These are phyloP conservation scores for Aspergillus sergii DNA, from an alignment of 2,329 filamentous ascomycete genomes.

Conservation along the genomic window DNA sequence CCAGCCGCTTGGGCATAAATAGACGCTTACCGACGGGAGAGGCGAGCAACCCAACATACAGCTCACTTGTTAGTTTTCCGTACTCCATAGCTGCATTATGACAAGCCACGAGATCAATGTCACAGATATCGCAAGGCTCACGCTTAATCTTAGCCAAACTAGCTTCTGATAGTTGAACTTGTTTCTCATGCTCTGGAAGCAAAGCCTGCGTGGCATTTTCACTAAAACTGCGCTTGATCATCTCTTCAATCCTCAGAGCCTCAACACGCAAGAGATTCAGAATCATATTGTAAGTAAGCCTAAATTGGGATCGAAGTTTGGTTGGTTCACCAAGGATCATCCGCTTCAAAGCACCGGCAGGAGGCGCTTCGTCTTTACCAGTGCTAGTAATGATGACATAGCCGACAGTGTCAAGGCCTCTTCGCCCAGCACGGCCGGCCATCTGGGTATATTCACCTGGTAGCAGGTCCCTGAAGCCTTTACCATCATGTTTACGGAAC, in stretches of 20 bases:
- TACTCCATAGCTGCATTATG: slow-evolving; percentile 82
- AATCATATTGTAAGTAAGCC: slow-evolving; percentile 99
- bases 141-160: slow-evolving; percentile 89
- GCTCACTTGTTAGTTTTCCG: slow-evolving; percentile 74
- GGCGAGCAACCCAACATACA: slow-evolving; percentile 75
- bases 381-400: slow-evolving; percentile 89
- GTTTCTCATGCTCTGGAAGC: slow-evolving; percentile 92
- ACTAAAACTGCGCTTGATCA: slow-evolving; percentile 99
- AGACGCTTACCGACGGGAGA: slow-evolving; percentile 82
- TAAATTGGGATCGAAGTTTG: slow-evolving; percentile 93
- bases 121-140: slow-evolving; percentile 79
- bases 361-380: slow-evolving; percentile 83
- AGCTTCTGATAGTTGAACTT: slow-evolving; percentile 87
- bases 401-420: slow-evolving; percentile 89
- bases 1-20: slow-evolving; percentile 72
- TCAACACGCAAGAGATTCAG: slow-evolving; percentile 92
- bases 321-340: slow-evolving; percentile 97
- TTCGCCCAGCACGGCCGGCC: slow-evolving; percentile 90
- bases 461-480: slow-evolving; percentile 84
- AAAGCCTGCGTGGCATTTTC: slow-evolving; percentile 96
- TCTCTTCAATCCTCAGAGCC: slow-evolving; percentile 97
- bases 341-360: slow-evolving; percentile 76
- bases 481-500: slow-evolving; percentile 93
- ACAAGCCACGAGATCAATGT: slow-evolving; percentile 75
- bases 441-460: slow-evolving; percentile 99